Conservation (phyloP, 768 basidiomycete genomes). For the Kwoniella sp. region DNA sequence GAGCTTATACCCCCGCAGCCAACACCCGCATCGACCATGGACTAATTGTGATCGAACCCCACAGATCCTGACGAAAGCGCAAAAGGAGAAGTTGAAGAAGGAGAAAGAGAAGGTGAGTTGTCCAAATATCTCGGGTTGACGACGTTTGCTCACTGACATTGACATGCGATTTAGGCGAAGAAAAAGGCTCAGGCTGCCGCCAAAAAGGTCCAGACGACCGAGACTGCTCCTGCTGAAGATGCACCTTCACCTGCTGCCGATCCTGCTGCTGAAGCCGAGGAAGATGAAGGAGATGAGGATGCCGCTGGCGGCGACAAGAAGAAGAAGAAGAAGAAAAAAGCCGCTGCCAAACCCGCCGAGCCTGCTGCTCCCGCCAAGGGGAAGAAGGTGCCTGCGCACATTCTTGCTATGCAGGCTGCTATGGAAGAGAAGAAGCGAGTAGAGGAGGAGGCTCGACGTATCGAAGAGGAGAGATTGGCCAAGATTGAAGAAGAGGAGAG, state of each 20-base stretch:
- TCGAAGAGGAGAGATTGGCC: slow-evolving; percentile 72
- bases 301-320: slow-evolving; percentile 74
- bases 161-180: slow-evolving; percentile 67
- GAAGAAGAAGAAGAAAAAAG: slow-evolving; percentile 69
- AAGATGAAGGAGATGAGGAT: slow-evolving; percentile 66
- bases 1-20: slow-evolving; percentile 4
- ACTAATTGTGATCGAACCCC: slow-evolving; percentile 36
- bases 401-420: slow-evolving; percentile 81
- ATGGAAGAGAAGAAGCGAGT: slow-evolving; percentile 88
- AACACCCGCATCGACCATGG: not conserved
- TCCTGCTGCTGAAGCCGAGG: slow-evolving; percentile 66
- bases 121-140: too few species aligned
- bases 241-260: slow-evolving; percentile 38
- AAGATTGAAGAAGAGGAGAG: slow-evolving; percentile 86
- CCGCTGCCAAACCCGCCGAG: slow-evolving; percentile 51
- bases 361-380: slow-evolving; percentile 63
- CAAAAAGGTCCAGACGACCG: slow-evolving; percentile 63
- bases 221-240: slow-evolving; percentile 55
- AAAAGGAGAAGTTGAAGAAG: slow-evolving; percentile 95
- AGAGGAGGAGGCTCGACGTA: slow-evolving; percentile 76
- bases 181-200: slow-evolving; percentile 91
- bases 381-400: slow-evolving; percentile 60
- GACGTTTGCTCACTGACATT: not conserved
- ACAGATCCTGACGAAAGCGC: slow-evolving; percentile 87
- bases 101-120: slow-evolving; percentile 84